Evolutionary conservation across 495 filamentous ascomycete species (phyloP).

Genomic region (Hypoxylon rickii): DNA sequence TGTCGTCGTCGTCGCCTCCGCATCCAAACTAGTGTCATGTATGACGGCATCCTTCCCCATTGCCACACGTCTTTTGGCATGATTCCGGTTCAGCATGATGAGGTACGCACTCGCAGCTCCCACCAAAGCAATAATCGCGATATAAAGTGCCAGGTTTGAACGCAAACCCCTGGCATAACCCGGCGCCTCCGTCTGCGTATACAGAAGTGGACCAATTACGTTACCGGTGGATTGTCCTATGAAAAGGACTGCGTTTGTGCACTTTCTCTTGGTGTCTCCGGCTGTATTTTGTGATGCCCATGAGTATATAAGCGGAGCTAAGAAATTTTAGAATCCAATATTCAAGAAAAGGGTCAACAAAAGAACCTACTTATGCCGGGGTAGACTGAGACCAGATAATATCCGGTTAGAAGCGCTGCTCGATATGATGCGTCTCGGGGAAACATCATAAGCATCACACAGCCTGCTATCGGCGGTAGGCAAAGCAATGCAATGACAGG

Average conservation of each 20-base stretch:
- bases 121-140: conserved; percentile 54
- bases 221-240: conserved; percentile 65
- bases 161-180: conserved; percentile 58
- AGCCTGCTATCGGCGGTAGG: conserved; percentile 62
- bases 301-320: conserved; percentile 62
- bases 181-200: conserved; percentile 59
- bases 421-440: conserved; percentile 49
- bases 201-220: conserved; percentile 57
- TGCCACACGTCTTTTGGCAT: conserved; percentile 51
- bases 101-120: conserved; percentile 51
- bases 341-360: conserved; percentile 26
- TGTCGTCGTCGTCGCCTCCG: conserved; percentile 14
- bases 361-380: conserved; percentile 54
- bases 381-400: conserved; percentile 67
- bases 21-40: conserved; percentile 34
- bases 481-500: conserved; percentile 58
- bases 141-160: conserved; percentile 62
- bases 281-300: conserved; percentile 67
- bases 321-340: conserved; percentile 26
- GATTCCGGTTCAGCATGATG: conserved; percentile 54
- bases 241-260: conserved; percentile 60
- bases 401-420: conserved; percentile 59
- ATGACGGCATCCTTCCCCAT: conserved; percentile 54
- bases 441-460: conserved; percentile 58
- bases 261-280: conserved; percentile 67